A percentile compares a stretch with the other conserved stretches of the same genome.
Evolutionary conservation across 1,284 basidiomycete genomes (phyloP).

Genomic region (Ustilago sp.): DNA sequence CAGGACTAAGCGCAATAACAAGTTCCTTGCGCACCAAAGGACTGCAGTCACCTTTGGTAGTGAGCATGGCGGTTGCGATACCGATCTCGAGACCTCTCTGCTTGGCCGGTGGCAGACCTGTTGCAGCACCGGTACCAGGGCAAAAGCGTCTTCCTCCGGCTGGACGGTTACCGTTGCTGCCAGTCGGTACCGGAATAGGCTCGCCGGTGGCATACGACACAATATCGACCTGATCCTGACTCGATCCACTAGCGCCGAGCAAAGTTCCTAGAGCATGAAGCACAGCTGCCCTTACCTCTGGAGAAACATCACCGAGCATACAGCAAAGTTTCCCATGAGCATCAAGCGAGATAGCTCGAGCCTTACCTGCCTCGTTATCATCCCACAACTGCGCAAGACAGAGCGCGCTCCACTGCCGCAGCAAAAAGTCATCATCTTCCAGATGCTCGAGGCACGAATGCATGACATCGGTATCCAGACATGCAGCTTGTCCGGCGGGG

Average conservation of each 20-base stretch:
- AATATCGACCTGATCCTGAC: slow-evolving; percentile 58
- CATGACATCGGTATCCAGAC: slow-evolving; percentile 86
- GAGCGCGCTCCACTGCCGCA: slow-evolving; percentile 92
- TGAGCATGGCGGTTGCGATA: slow-evolving; percentile 74
- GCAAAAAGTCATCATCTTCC: slow-evolving; percentile 85
- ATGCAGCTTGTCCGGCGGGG: slow-evolving; percentile 85
- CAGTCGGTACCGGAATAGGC: slow-evolving; percentile 19
- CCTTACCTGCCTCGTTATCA: slow-evolving; percentile 88
- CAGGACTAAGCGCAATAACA: slow-evolving; percentile 87
- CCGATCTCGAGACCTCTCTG: slow-evolving; percentile 75
- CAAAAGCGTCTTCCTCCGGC: slow-evolving; percentile 70
- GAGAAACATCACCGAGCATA: slow-evolving; percentile 86
- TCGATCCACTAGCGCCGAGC: slow-evolving; percentile 83
- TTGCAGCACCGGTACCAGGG: slow-evolving; percentile 86
- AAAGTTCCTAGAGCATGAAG: slow-evolving; percentile 93
- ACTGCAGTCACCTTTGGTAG: slow-evolving; percentile 90
- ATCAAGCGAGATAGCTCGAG: slow-evolving; percentile 82
- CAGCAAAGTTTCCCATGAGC: slow-evolving; percentile 88
- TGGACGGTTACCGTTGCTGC: slow-evolving; percentile 12
- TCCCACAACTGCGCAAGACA: slow-evolving; percentile 98
- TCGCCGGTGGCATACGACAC: slow-evolving; percentile 39
- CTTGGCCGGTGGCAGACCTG: slow-evolving; percentile 80
- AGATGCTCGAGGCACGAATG: slow-evolving; percentile 88
- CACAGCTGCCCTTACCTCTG: slow-evolving; percentile 91
- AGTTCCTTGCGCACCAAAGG: slow-evolving; percentile 97